phyloP scores from a whole-genome alignment of 805 yeast genomes.

The Lipomyces yamanashiensis region DNA sequence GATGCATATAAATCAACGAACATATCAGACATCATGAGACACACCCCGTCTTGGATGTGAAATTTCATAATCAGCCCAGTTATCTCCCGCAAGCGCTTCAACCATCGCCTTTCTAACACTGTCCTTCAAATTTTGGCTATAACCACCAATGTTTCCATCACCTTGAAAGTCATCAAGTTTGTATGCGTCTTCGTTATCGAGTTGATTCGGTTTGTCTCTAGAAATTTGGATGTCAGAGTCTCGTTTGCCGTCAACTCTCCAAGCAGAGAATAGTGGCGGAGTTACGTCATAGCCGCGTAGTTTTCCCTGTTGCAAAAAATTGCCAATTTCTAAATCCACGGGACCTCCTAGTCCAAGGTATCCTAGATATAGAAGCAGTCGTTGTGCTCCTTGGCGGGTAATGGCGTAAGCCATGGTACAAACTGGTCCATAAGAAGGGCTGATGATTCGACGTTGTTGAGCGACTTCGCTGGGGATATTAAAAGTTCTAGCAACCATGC shows the following conservation, averaged over 20 bases:
- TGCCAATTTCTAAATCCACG: conserved; percentile 21
- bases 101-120: conserved; percentile 19
- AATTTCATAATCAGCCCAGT: conserved; percentile 18
- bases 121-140: background rate
- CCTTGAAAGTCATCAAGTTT: background rate
- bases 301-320: conserved; percentile 13
- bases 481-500: background rate
- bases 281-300: conserved; percentile 17
- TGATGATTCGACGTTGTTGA: background rate
- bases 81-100: background rate
- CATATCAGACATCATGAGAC: background rate
- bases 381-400: conserved; percentile 28
- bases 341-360: conserved; percentile 21
- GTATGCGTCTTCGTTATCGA: background rate
- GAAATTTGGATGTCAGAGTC: conserved; percentile 12
- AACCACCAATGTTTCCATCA: conserved; percentile 12
- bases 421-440: background rate
- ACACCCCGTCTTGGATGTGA: background rate
- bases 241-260: conserved; percentile 23
- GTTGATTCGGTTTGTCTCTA: background rate
- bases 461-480: background rate
- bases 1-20: too few species aligned
- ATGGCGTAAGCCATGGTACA: conserved; percentile 18
- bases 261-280: conserved; percentile 22
- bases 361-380: conserved; percentile 17